phyloP scores from a whole-genome alignment of 352 stramenopile genomes.

The Pythium dissimile region DNA sequence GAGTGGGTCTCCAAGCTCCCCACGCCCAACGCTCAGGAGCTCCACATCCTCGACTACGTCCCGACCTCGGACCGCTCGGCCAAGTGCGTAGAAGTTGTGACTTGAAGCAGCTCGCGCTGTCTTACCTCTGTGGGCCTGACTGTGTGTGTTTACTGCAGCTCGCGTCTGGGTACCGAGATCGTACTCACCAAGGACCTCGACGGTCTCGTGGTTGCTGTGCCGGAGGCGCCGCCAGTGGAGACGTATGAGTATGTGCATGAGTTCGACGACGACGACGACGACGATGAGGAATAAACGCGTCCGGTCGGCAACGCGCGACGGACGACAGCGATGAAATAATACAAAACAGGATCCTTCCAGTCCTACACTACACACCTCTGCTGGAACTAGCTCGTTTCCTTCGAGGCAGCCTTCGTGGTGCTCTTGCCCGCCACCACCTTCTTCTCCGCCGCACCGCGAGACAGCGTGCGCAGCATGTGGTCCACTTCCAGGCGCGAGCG shows the following conservation, averaged over 20 bases:
- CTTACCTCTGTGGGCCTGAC: not conserved
- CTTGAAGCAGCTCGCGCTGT: not conserved
- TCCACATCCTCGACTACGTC: slow-evolving; percentile 79
- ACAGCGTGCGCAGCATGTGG: slow-evolving; percentile 37
- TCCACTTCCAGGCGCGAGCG: slow-evolving; percentile 54
- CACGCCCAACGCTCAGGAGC: slow-evolving; percentile 62
- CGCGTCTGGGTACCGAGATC: slow-evolving; percentile 84
- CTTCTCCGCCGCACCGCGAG: slow-evolving; percentile 33
- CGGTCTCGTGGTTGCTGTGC: slow-evolving; percentile 85
- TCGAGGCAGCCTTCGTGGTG: not conserved
- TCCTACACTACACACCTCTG: not conserved
- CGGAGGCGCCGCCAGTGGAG: slow-evolving; percentile 78
- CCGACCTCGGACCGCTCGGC: slow-evolving; percentile 72
- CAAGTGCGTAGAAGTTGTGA: slow-evolving; percentile 42
- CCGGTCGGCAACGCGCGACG: not conserved
- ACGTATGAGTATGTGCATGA: slow-evolving; percentile 84
- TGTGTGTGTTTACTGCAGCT: slow-evolving; percentile 34
- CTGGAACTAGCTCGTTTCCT: not conserved
- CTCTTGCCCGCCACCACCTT: slow-evolving; percentile 31
- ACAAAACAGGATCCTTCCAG: not conserved
- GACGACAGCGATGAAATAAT: not conserved
- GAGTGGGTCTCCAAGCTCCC: slow-evolving; percentile 84
- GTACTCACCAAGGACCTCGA: slow-evolving; percentile 82
- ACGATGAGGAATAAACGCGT: slow-evolving; percentile 32
- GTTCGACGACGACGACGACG: slow-evolving; percentile 80